A percentile compares a stretch with the other conserved stretches of the same genome.
These are phyloP conservation scores for Guillardia theta DNA, from an alignment of 78 protist species.

Conservation along the genomic window DNA sequence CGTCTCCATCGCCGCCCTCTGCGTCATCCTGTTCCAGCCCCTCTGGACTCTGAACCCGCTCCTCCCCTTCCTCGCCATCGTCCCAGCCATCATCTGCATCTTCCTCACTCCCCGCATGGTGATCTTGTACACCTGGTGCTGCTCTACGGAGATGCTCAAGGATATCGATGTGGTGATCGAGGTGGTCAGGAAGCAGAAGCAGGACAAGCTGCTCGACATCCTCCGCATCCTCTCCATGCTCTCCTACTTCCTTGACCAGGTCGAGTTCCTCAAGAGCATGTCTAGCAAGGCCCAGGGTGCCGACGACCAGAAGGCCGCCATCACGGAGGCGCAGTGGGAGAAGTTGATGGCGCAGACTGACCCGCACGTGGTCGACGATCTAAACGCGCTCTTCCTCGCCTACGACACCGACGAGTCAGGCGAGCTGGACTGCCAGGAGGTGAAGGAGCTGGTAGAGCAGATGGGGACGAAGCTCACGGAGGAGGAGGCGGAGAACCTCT, in stretches of 20 bases:
- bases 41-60: not conserved
- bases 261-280: not conserved
- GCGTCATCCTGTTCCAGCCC: not conserved
- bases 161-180: not conserved
- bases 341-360: not conserved
- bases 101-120: conserved; percentile 16
- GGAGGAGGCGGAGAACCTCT: not conserved
- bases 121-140: not conserved
- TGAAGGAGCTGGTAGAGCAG: conserved; percentile 15
- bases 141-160: not conserved
- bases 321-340: not conserved
- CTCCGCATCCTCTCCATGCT: conserved; percentile 22
- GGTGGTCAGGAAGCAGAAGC: not conserved
- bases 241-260: conserved; percentile 30
- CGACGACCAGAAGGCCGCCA: not conserved
- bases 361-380: not conserved
- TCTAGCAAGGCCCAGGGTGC: not conserved
- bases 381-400: not conserved
- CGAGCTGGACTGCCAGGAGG: not conserved
- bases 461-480: not conserved
- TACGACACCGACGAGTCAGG: conserved; percentile 2
- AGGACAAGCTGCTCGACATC: conserved; percentile 17
- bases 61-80: not conserved
- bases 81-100: not conserved
- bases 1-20: not conserved